Evolutionary conservation across 306 rosid genomes (phyloP).

Genomic region (Sophora flavescens): DNA sequence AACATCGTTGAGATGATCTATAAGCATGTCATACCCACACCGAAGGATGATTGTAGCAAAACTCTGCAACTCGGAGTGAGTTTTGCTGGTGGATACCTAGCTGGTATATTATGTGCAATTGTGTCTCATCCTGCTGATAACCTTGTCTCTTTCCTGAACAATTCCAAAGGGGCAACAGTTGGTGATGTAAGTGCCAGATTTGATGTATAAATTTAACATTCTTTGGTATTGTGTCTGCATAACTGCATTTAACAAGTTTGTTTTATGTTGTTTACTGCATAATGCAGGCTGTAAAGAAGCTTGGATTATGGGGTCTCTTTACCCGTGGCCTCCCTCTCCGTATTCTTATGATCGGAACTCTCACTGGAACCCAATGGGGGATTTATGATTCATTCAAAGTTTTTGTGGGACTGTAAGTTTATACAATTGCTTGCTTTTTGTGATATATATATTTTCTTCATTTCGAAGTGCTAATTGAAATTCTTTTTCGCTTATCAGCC

Average conservation of each 20-base stretch:
- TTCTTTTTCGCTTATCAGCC: constrained; percentile 57
- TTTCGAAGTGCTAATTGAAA: constrained; percentile 23
- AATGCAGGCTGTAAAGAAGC: constrained; percentile 82
- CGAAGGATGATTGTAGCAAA: constrained; percentile 84
- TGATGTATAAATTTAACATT: neutral
- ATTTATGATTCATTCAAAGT: constrained; percentile 94
- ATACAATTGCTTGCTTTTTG: neutral
- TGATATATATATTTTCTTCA: neutral
- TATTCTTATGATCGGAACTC: constrained; percentile 93
- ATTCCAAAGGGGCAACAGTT: constrained; percentile 88
- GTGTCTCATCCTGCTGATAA: constrained; percentile 98
- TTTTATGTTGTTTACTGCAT: constrained; percentile 5
- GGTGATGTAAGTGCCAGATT: constrained; percentile 70
- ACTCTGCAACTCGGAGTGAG: constrained; percentile 82
- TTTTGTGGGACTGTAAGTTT: constrained; percentile 90
- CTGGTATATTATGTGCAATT: constrained; percentile 75
- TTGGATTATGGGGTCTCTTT: constrained; percentile 81
- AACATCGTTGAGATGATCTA: constrained; percentile 86
- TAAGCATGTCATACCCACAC: constrained; percentile 73
- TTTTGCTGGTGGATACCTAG: constrained; percentile 87
- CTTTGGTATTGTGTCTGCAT: neutral
- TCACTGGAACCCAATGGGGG: constrained; percentile 95
- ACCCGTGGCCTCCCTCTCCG: constrained; percentile 99
- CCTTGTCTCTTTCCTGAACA: constrained; percentile 93
- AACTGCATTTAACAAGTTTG: constrained; percentile 24